A percentile compares a stretch with the other conserved stretches of the same genome.
Evolutionary conservation across 169 alveolate species (phyloP).

Genomic region (Theileria annulata): DNA sequence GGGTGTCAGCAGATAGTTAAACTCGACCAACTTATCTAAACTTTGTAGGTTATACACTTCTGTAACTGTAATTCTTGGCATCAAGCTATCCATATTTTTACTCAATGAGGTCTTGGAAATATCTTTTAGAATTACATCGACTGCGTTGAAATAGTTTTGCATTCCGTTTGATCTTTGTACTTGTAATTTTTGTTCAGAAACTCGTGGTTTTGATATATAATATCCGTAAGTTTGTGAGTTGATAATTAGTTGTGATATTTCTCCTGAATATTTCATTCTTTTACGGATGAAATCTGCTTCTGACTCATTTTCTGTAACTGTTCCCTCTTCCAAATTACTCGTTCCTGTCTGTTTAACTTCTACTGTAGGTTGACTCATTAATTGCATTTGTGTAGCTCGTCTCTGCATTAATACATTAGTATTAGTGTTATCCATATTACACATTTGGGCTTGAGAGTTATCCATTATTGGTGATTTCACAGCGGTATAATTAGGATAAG

Average conservation of each 20-base stretch:
- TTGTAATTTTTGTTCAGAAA: not conserved
- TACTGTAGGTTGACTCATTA: not conserved
- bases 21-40: not conserved
- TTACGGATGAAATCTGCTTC: not conserved
- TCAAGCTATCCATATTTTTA: not conserved
- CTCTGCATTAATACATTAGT: not conserved
- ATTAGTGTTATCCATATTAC: not conserved
- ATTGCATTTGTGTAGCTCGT: not conserved
- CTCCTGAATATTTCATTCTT: not conserved
- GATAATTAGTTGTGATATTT: not conserved
- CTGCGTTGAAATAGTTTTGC: not conserved
- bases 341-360: not conserved
- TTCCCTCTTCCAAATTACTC: not conserved
- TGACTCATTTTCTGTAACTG: not conserved
- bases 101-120: not conserved
- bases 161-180: not conserved
- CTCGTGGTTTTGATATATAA: not conserved
- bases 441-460: not conserved
- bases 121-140: slow-evolving; percentile 3
- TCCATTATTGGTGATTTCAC: not conserved
- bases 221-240: not conserved
- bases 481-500: not conserved
- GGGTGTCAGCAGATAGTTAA: not conserved
- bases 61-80: not conserved
- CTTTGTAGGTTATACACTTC: not conserved